These are phyloP conservation scores for Pseudopediastrum boryanum DNA, from an alignment of 139 green algal species.

Conservation along the genomic window DNA sequence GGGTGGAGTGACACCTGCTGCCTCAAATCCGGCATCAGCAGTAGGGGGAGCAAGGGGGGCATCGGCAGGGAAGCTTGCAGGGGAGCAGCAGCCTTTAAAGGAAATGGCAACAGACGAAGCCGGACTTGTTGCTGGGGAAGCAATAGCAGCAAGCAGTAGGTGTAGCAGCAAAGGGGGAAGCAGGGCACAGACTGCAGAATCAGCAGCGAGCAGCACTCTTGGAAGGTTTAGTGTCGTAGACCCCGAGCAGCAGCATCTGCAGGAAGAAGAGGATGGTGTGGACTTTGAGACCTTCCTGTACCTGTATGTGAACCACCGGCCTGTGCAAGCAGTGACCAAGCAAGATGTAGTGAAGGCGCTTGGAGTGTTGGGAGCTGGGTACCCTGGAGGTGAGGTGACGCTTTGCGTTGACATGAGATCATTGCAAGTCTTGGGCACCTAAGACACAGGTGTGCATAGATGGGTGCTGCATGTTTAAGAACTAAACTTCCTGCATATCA, in stretches of 20 bases:
- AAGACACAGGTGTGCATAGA: not conserved
- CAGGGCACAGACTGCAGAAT: not conserved
- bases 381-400: constrained; percentile 15
- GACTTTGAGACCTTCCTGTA: constrained; percentile 64
- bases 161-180: not conserved
- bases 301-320: constrained; percentile 75
- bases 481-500: not conserved
- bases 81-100: not conserved
- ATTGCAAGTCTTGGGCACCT: no score
- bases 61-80: not conserved
- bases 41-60: not conserved
- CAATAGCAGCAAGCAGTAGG: not conserved
- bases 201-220: not conserved
- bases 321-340: constrained; percentile 50
- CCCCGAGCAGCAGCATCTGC: constrained; percentile 5
- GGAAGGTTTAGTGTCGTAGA: not conserved
- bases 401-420: not conserved
- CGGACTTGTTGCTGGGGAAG: not conserved
- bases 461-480: not conserved
- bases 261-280: constrained; percentile 29
- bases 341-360: constrained; percentile 61
- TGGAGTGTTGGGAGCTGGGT: constrained; percentile 44
- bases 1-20: constrained; percentile 6
- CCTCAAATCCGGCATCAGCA: not conserved
- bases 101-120: constrained; percentile 1